These are phyloP conservation scores for Ophiocordyceps camponoti-leonardi DNA, from an alignment of 2,329 filamentous ascomycete genomes.

Conservation along the genomic window DNA sequence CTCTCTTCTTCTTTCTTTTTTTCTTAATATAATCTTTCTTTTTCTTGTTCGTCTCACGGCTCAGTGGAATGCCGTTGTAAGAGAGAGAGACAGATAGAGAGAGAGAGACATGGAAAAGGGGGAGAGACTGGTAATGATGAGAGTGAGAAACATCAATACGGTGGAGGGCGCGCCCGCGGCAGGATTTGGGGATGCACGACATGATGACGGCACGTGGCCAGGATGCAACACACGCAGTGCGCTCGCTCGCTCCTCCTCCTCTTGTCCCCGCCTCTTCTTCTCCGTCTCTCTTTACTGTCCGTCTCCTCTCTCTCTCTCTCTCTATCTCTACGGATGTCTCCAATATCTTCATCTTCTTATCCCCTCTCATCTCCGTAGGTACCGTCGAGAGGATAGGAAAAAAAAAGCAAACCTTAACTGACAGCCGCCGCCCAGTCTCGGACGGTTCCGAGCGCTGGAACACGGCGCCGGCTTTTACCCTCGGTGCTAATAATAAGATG, in stretches of 20 bases:
- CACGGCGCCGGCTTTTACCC: neutral
- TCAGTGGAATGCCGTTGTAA: neutral
- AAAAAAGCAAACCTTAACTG: too few species aligned
- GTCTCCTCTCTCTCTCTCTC: neutral
- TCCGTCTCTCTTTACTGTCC: neutral
- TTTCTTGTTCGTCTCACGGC: neutral
- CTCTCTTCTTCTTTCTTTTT: too few species aligned
- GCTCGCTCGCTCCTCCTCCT: neutral
- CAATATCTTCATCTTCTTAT: too few species aligned
- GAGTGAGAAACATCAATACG: neutral
- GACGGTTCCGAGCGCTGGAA: too few species aligned
- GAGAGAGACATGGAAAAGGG: too few species aligned
- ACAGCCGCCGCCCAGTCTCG: too few species aligned
- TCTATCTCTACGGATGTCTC: too few species aligned
- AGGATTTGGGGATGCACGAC: neutral
- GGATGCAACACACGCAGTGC: neutral
- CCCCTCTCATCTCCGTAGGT: too few species aligned
- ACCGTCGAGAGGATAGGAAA: too few species aligned
- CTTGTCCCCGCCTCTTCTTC: neutral
- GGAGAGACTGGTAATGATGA: too few species aligned
- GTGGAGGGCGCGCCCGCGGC: neutral
- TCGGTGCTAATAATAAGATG: neutral
- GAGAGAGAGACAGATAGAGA: too few species aligned
- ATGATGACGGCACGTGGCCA: neutral
- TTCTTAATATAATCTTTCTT: too few species aligned